Evolutionary conservation across 208 protist genomes (phyloP).

Genomic region (Tritrichomonas musculus): DNA sequence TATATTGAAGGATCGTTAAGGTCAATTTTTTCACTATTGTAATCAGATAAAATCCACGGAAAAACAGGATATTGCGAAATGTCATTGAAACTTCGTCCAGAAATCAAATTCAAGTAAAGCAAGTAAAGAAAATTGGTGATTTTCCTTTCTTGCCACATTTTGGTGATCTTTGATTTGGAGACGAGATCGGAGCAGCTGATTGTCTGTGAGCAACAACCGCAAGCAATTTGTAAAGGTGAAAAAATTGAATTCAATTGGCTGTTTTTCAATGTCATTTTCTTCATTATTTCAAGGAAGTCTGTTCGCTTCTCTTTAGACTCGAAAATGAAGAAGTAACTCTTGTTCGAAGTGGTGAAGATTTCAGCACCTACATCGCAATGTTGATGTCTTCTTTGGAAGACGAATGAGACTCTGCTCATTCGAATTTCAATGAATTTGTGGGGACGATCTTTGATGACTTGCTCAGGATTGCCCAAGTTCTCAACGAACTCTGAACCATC

Average conservation of each 20-base stretch:
- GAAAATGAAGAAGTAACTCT: background rate
- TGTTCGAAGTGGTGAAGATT: background rate
- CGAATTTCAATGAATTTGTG: background rate
- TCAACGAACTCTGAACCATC: background rate
- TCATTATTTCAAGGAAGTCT: background rate
- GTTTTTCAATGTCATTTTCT: no score
- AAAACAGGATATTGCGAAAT: constrained; percentile 92
- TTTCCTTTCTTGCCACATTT: background rate
- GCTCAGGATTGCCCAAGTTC: background rate
- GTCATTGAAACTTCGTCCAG: constrained; percentile 28
- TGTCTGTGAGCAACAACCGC: background rate
- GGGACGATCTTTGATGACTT: background rate
- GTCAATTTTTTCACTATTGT: constrained; percentile 43
- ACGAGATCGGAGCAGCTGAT: background rate
- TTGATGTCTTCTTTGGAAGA: background rate
- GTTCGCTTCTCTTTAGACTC: background rate
- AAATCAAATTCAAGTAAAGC: background rate
- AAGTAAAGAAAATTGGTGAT: background rate
- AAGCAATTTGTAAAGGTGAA: background rate
- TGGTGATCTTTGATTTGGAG: background rate
- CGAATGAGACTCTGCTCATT: background rate
- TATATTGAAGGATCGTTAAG: constrained; percentile 48
- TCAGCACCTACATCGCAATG: background rate
- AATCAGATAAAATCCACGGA: constrained; percentile 74
- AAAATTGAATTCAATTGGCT: no score